A percentile compares a stretch with the other conserved stretches of the same genome.
Conservation (phyloP, 352 stramenopile genomes). For the Peronospora farinosa region DNA sequence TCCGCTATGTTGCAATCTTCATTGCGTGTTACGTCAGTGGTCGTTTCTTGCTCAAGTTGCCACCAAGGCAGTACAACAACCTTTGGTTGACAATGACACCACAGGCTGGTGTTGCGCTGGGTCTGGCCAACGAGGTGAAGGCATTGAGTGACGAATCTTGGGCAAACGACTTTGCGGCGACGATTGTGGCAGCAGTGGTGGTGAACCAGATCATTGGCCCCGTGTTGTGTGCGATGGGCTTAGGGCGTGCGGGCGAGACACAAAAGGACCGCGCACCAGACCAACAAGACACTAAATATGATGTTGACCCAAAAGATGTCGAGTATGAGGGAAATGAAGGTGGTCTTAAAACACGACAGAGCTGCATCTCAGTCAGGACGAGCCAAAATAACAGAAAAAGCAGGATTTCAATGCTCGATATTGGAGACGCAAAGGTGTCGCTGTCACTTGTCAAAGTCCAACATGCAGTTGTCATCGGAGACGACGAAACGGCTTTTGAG, state of each 20-base stretch:
- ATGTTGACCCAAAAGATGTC: not conserved
- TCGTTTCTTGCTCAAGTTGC: slow-evolving; percentile 50
- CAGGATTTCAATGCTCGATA: not conserved
- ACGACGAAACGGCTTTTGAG: slow-evolving; percentile 59
- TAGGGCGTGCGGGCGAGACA: slow-evolving; percentile 46
- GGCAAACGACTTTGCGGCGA: slow-evolving; percentile 52
- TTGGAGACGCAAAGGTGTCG: slow-evolving; percentile 1
- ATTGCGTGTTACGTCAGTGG: slow-evolving; percentile 52
- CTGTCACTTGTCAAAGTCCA: slow-evolving; percentile 39
- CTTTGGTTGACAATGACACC: slow-evolving; percentile 70
- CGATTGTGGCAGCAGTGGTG: slow-evolving; percentile 59
- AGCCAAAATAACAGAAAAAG: not conserved
- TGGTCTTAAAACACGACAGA: not conserved
- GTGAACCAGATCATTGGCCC: slow-evolving; percentile 69
- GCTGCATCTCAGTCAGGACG: not conserved
- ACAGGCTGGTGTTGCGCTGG: slow-evolving; percentile 53
- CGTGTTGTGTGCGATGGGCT: slow-evolving; percentile 49
- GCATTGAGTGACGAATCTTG: slow-evolving; percentile 47
- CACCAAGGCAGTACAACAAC: slow-evolving; percentile 61
- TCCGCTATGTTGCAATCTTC: slow-evolving; percentile 62
- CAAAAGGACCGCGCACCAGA: slow-evolving; percentile 19
- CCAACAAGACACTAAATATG: not conserved
- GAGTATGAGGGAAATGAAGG: not conserved
- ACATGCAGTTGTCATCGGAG: slow-evolving; percentile 59
- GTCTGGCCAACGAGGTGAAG: slow-evolving; percentile 54